A percentile compares a stretch with the other conserved stretches of the same genome.
Evolutionary conservation across 1,139 yeast species (phyloP).

Genomic region (Protomyces gravidus): DNA sequence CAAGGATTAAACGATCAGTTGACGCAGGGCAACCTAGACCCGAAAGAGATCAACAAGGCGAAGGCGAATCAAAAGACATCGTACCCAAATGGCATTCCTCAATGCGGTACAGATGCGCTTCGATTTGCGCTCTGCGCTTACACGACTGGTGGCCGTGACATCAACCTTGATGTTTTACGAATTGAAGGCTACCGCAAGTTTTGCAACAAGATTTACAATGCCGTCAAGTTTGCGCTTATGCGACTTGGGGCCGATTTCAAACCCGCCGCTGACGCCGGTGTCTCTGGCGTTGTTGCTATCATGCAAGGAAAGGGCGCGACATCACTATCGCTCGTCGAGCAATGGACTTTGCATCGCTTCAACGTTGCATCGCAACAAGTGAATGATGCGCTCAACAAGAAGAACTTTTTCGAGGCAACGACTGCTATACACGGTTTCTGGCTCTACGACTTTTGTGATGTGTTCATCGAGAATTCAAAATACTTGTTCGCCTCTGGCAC

Average conservation of each 20-base stretch:
- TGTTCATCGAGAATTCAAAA: slow-evolving; percentile 95
- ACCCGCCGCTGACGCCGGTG: slow-evolving; percentile 62
- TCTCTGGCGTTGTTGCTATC: slow-evolving; percentile 64
- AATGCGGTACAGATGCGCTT: slow-evolving; percentile 98
- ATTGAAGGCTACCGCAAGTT: slow-evolving; percentile 99
- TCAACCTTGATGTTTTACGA: slow-evolving; percentile 90
- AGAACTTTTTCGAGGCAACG: slow-evolving; percentile 88
- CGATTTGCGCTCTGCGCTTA: slow-evolving; percentile 98
- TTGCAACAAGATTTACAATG: slow-evolving; percentile 99
- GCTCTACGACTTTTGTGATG: slow-evolving; percentile 92
- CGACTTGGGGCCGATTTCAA: slow-evolving; percentile 82
- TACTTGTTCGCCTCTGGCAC: slow-evolving; percentile 87
- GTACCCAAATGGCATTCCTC: slow-evolving; percentile 96
- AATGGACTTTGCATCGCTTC: slow-evolving; percentile 90
- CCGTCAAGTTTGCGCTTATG: slow-evolving; percentile 93
- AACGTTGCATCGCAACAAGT: slow-evolving; percentile 64
- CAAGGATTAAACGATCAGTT: slow-evolving; percentile 76
- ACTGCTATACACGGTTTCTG: slow-evolving; percentile 86
- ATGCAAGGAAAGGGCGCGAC: background rate
- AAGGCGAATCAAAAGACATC: slow-evolving; percentile 80
- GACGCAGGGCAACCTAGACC: slow-evolving; percentile 76
- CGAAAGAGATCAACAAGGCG: slow-evolving; percentile 82
- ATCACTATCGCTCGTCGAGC: slow-evolving; percentile 68
- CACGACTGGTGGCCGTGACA: slow-evolving; percentile 98
- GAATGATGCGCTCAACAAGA: slow-evolving; percentile 64